Percentiles rank a stretch among this genome's conserved stretches.
phyloP scores from a whole-genome alignment of 2,329 filamentous ascomycete species.

The Aspergillus sp. region DNA sequence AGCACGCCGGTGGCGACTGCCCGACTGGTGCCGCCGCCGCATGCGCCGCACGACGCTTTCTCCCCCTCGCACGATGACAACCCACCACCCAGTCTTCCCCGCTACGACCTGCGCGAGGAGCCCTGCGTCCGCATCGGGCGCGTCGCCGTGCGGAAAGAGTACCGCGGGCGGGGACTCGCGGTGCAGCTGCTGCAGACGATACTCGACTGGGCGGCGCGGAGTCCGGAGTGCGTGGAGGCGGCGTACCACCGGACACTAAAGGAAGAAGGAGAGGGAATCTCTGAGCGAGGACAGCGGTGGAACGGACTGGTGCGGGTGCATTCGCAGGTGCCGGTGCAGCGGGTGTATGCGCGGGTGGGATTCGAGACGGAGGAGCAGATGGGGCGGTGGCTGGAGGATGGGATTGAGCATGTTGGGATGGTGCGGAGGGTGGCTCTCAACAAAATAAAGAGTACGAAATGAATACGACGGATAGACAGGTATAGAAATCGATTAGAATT shows the following conservation, averaged over 20 bases:
- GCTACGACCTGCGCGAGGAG: slow-evolving; percentile 57
- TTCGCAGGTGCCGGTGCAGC: slow-evolving; percentile 67
- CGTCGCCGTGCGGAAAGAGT: slow-evolving; percentile 67
- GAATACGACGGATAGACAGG: neutral
- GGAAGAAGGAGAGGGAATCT: slow-evolving; percentile 20
- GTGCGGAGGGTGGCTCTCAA: slow-evolving; percentile 50
- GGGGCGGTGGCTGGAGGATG: slow-evolving; percentile 80
- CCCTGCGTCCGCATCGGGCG: slow-evolving; percentile 81
- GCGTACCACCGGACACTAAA: slow-evolving; percentile 20
- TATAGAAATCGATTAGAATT: slow-evolving; percentile 4
- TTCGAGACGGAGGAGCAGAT: slow-evolving; percentile 72
- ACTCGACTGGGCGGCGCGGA: slow-evolving; percentile 63
- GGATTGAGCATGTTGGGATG: slow-evolving; percentile 84
- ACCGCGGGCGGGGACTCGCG: slow-evolving; percentile 65
- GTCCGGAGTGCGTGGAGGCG: slow-evolving; percentile 46
- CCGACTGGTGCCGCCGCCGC: slow-evolving; percentile 78
- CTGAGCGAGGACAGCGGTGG: slow-evolving; percentile 50
- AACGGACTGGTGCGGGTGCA: slow-evolving; percentile 75
- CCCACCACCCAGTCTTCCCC: too few species aligned
- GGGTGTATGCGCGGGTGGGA: slow-evolving; percentile 68
- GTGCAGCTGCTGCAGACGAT: slow-evolving; percentile 66
- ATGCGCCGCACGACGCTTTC: slow-evolving; percentile 60
- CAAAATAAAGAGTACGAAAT: neutral
- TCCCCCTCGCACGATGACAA: too few species aligned
- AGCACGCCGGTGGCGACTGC: slow-evolving; percentile 67